These are phyloP conservation scores for Tolypocladium album DNA, from an alignment of 2,329 filamentous ascomycete species.

Conservation along the genomic window DNA sequence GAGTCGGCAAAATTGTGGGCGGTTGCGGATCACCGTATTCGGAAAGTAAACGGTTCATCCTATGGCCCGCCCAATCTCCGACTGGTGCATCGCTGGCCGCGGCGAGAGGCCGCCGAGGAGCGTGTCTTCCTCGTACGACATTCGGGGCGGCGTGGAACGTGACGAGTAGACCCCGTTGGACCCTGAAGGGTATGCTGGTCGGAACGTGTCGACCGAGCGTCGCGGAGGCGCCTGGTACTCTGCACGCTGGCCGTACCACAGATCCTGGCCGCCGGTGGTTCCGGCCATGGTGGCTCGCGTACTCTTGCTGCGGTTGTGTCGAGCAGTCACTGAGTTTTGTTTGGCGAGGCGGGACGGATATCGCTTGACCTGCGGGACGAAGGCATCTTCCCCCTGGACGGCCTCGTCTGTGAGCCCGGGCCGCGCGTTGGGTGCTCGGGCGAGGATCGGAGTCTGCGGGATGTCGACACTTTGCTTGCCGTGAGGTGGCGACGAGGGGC, in stretches of 20 bases:
- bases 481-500: slow-evolving; percentile 18
- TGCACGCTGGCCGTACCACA: slow-evolving; percentile 25
- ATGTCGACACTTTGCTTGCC: slow-evolving; percentile 33
- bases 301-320: slow-evolving; percentile 28
- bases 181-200: slow-evolving; percentile 1
- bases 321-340: slow-evolving; percentile 23
- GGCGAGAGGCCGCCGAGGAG: slow-evolving; percentile 36
- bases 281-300: slow-evolving; percentile 34
- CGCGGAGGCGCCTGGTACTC: slow-evolving; percentile 19
- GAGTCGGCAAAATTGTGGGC: neutral
- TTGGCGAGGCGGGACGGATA: slow-evolving; percentile 45
- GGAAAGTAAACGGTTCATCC: slow-evolving; percentile 26
- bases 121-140: slow-evolving; percentile 36
- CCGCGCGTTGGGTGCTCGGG: slow-evolving; percentile 51
- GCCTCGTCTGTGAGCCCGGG: slow-evolving; percentile 51
- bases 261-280: slow-evolving; percentile 26
- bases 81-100: slow-evolving; percentile 32
- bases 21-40: neutral
- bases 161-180: slow-evolving; percentile 22
- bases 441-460: slow-evolving; percentile 40
- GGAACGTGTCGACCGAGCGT: slow-evolving; percentile 20
- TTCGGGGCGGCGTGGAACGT: slow-evolving; percentile 29
- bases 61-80: slow-evolving; percentile 42
- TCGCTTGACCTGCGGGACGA: slow-evolving; percentile 39
- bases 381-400: slow-evolving; percentile 50